Evolutionary conservation across 495 filamentous ascomycete genomes (phyloP).

Genomic region (Xylaria bambusicola): DNA sequence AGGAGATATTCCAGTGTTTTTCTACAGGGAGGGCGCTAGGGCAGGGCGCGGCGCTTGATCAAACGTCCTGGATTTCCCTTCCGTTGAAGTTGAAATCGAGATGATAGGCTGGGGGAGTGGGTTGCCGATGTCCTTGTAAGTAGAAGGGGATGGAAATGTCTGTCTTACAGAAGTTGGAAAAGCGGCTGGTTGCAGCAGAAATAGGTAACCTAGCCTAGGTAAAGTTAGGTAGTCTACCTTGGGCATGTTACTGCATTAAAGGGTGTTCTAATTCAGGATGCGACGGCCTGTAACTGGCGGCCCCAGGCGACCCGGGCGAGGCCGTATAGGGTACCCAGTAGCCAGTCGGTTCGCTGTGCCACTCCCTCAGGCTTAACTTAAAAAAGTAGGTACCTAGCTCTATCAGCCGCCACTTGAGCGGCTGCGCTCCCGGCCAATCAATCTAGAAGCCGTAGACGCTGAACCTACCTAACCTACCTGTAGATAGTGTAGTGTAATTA

Average conservation of each 20-base stretch:
- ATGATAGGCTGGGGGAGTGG: neutral
- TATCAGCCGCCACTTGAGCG: too few relatives aligned
- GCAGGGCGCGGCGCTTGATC: conserved; percentile 23
- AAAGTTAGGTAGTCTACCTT: too few relatives aligned
- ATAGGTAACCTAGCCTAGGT: neutral
- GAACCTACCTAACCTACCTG: neutral
- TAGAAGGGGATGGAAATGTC: conserved; percentile 4
- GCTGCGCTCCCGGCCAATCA: conserved; percentile 16
- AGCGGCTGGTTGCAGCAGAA: conserved; percentile 10
- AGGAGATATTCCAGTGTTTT: neutral
- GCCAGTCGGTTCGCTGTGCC: neutral
- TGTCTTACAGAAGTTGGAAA: conserved; percentile 16
- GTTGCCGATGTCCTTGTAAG: neutral
- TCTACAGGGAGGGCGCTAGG: conserved; percentile 8
- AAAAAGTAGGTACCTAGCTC: too few relatives aligned
- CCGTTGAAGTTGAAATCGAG: conserved; percentile 5
- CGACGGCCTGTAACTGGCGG: neutral
- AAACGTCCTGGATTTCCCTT: conserved; percentile 22
- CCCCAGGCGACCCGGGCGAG: conserved; percentile 8
- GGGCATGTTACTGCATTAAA: too few relatives aligned
- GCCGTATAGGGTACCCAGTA: neutral
- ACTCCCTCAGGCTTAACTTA: too few relatives aligned
- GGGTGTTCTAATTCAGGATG: neutral
- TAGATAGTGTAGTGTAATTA: too few relatives aligned
- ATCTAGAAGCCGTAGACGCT: conserved; percentile 1